These are phyloP conservation scores for Eucalyptus sideroxylon DNA, from an alignment of 345 rosid genomes.

Conservation along the genomic window DNA sequence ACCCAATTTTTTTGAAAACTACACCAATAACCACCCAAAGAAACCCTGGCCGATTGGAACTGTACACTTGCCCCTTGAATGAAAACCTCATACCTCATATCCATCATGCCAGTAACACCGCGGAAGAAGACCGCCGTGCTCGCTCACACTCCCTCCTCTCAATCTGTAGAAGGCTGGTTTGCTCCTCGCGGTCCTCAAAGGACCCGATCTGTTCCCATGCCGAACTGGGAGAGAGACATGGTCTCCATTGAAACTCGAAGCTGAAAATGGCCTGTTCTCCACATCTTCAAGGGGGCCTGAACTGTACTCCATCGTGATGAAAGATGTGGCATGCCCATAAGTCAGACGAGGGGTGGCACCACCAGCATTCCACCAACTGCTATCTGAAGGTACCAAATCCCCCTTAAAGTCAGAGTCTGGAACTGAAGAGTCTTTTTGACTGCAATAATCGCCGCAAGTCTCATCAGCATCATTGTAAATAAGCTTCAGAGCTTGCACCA, in stretches of 20 bases:
- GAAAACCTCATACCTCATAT: conserved; percentile 8
- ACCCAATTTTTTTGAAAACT: neutral
- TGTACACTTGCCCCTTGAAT: conserved; percentile 9
- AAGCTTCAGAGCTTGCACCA: conserved; percentile 96
- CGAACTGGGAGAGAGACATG: conserved; percentile 33
- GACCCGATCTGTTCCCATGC: conserved; percentile 90
- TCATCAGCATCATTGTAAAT: conserved; percentile 84
- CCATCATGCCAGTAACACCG: conserved; percentile 18
- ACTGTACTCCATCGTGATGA: conserved; percentile 93
- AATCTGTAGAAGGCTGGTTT: conserved; percentile 53
- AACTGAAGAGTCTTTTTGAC: conserved; percentile 83
- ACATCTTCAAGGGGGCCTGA: conserved; percentile 68
- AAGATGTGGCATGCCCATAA: conserved; percentile 70
- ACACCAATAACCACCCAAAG: neutral
- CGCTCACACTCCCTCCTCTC: conserved; percentile 95
- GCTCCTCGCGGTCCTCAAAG: conserved; percentile 63
- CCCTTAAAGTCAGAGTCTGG: conserved; percentile 72
- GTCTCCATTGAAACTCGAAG: conserved; percentile 38
- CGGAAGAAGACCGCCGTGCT: conserved; percentile 66
- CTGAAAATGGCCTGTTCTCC: conserved; percentile 66
- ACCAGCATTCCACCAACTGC: conserved; percentile 91
- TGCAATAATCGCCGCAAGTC: conserved; percentile 64
- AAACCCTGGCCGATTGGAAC: conserved; percentile 2
- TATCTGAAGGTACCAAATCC: conserved; percentile 65
- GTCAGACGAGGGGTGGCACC: conserved; percentile 58